Evolutionary conservation across 495 filamentous ascomycete genomes (phyloP).

Genomic region (Talaromyces borbonicus): DNA sequence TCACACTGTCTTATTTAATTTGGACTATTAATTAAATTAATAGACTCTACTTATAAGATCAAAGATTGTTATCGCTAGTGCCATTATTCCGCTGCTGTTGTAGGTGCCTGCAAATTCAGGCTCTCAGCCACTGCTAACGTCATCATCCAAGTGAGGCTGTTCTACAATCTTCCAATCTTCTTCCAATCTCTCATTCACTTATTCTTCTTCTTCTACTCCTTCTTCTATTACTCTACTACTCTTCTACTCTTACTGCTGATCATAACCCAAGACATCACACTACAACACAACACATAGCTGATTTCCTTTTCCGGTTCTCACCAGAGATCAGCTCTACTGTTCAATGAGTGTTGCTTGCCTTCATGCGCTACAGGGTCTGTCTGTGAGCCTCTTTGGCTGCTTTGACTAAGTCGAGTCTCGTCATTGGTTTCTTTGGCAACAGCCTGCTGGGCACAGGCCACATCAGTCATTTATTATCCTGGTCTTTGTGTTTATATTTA

Average conservation of each 20-base stretch:
- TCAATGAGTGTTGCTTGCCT: constrained; percentile 1
- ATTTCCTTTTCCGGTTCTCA: neutral
- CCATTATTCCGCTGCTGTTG: neutral
- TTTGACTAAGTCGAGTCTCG: neutral
- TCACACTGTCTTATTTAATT: too few relatives aligned
- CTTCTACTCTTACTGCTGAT: too few relatives aligned
- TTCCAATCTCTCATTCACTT: neutral
- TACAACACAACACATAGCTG: too few relatives aligned
- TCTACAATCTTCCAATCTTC: neutral
- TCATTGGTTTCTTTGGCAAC: neutral
- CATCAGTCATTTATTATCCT: too few relatives aligned
- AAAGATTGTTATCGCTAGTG: too few relatives aligned
- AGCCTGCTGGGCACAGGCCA: neutral
- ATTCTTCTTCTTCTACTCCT: neutral
- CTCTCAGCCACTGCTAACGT: neutral
- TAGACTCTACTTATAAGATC: too few relatives aligned
- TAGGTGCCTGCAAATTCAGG: neutral
- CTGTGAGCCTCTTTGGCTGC: constrained; percentile 1
- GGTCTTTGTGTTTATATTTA: too few relatives aligned
- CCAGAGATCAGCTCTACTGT: neutral
- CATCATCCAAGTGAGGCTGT: constrained; percentile 3
- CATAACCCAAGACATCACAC: too few relatives aligned
- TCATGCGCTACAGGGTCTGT: neutral
- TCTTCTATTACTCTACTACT: too few relatives aligned
- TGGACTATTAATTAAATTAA: too few relatives aligned